phyloP scores from a whole-genome alignment of 2,329 filamentous ascomycete genomes.

The Karstenula rhodostoma region DNA sequence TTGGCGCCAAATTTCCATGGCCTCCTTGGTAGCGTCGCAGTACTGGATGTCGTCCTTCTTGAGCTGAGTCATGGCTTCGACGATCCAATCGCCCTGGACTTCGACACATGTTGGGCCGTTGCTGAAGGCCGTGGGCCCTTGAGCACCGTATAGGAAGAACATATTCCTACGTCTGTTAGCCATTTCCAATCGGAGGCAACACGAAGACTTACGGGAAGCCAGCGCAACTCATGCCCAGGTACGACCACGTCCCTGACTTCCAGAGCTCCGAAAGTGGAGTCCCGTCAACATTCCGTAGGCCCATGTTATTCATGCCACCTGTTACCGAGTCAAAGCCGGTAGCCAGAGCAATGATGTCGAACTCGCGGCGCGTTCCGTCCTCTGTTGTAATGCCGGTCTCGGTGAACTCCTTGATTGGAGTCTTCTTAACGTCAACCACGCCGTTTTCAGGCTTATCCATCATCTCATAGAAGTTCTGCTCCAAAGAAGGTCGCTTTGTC shows the following conservation, averaged over 20 bases:
- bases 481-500: conserved; percentile 57
- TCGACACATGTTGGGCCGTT: conserved; percentile 58
- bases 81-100: conserved; percentile 56
- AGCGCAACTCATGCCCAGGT: conserved; percentile 53
- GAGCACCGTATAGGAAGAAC: conserved; percentile 57
- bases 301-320: conserved; percentile 53
- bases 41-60: conserved; percentile 48
- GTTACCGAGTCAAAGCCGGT: conserved; percentile 58
- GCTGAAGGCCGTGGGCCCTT: conserved; percentile 57
- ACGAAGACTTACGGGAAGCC: conserved; percentile 43
- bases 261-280: conserved; percentile 50
- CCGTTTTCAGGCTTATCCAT: conserved; percentile 54
- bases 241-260: conserved; percentile 52
- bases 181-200: not conserved
- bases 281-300: conserved; percentile 48
- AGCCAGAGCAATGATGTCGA: conserved; percentile 56
- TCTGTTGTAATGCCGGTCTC: conserved; percentile 51
- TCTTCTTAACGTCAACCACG: conserved; percentile 54
- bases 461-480: conserved; percentile 58
- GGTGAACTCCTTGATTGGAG: conserved; percentile 50
- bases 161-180: conserved; percentile 42
- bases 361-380: conserved; percentile 52
- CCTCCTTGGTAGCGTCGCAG: conserved; percentile 52
- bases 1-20: conserved; percentile 53
- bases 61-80: conserved; percentile 52